Conservation (phyloP, 148 eudicot genomes). For the Silene uniflora region DNA sequence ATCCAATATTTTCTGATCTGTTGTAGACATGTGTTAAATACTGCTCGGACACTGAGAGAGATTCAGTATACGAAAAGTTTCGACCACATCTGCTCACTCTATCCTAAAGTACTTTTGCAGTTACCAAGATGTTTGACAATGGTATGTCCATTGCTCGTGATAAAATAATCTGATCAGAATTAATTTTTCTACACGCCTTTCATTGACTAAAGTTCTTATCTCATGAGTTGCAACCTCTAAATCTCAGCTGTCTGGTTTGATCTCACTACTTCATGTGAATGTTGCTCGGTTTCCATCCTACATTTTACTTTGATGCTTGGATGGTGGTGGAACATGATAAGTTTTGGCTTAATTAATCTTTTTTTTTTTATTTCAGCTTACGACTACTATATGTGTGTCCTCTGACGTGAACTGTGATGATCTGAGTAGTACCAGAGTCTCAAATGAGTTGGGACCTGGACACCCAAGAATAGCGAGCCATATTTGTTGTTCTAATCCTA, state of each 20-base stretch:
- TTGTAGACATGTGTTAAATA: constrained; percentile 79
- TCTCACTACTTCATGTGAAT: constrained; percentile 80
- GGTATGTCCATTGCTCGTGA: constrained; percentile 40
- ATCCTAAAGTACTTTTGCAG: constrained; percentile 76
- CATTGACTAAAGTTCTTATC: background rate
- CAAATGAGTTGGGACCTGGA: too few species aligned
- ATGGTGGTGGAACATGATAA: too few species aligned
- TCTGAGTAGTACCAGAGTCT: too few species aligned
- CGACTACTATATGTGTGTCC: too few species aligned
- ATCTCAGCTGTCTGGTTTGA: constrained; percentile 66
- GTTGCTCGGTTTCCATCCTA: constrained; percentile 92
- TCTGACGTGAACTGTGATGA: too few species aligned
- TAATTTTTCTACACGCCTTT: background rate
- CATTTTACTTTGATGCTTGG: too few species aligned
- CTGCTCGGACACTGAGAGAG: constrained; percentile 81
- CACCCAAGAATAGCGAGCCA: too few species aligned
- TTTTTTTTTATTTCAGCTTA: too few species aligned
- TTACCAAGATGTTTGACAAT: constrained; percentile 83
- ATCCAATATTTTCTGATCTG: constrained; percentile 18
- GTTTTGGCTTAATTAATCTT: too few species aligned
- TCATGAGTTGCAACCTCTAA: constrained; percentile 63
- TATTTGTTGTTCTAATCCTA: too few species aligned
- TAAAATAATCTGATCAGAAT: background rate
- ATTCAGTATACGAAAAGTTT: constrained; percentile 65
- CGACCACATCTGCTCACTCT: constrained; percentile 79